A percentile compares a stretch with the other conserved stretches of the same genome.
Conservation (phyloP, 2,329 filamentous ascomycete species). For the Trichoderma sp. region DNA sequence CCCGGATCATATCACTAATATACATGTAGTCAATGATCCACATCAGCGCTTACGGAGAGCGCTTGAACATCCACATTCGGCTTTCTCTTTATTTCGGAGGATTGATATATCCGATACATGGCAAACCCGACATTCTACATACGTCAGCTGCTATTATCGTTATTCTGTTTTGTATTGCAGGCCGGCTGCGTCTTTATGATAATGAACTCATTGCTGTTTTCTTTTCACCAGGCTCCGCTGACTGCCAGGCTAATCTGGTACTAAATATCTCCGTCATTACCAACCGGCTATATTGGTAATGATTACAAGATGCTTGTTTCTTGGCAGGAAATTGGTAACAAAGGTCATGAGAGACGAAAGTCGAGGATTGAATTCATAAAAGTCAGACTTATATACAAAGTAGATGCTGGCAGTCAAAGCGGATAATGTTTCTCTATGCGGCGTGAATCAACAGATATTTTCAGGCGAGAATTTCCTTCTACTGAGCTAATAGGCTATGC, state of each 20-base stretch:
- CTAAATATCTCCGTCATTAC: neutral
- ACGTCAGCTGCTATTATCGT: neutral
- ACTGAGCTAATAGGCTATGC: too few relatives aligned
- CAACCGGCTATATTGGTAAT: neutral
- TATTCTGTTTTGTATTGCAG: neutral
- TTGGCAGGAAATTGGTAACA: neutral
- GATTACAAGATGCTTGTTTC: neutral
- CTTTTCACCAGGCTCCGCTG: neutral
- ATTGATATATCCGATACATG: constrained; percentile 4
- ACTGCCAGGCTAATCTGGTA: neutral
- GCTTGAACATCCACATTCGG: neutral
- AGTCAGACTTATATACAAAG: neutral
- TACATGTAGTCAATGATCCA: too few relatives aligned
- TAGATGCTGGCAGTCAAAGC: neutral
- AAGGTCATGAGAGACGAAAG: neutral
- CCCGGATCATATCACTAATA: neutral
- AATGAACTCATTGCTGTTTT: neutral
- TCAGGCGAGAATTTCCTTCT: too few relatives aligned
- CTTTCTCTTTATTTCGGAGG: neutral
- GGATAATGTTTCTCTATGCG: neutral
- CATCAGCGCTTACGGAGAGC: neutral
- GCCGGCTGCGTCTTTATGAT: neutral
- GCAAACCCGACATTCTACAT: neutral
- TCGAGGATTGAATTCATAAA: neutral
- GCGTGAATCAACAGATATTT: too few relatives aligned